These are phyloP conservation scores for Biscutella laevigata DNA, from an alignment of 441 rosid genomes.

Conservation along the genomic window DNA sequence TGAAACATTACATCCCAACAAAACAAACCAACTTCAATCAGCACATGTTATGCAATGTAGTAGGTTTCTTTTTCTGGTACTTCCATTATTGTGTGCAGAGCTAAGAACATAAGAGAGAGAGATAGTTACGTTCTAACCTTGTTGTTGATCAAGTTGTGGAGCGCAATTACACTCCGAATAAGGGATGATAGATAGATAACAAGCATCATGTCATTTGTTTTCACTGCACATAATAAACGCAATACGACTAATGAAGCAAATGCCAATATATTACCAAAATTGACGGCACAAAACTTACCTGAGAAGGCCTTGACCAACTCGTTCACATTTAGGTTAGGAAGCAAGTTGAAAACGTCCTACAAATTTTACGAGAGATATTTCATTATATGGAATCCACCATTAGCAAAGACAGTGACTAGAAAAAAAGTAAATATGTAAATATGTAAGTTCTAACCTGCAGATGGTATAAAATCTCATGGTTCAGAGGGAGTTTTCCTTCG, in stretches of 20 bases:
- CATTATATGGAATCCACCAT: neutral
- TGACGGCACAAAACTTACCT: conserved; percentile 28
- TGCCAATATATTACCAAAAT: neutral
- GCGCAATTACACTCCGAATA: conserved; percentile 51
- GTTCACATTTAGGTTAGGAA: conserved; percentile 64
- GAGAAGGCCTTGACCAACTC: conserved; percentile 77
- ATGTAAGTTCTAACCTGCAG: conserved; percentile 39
- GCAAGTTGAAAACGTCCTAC: conserved; percentile 74
- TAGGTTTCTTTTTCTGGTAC: no score
- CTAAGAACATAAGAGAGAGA: neutral
- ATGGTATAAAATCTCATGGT: conserved; percentile 65
- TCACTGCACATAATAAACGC: conserved; percentile 30
- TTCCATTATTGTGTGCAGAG: neutral
- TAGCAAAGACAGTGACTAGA: neutral
- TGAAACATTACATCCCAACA: conserved; percentile 25
- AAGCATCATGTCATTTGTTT: conserved; percentile 65
- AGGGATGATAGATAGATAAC: conserved; percentile 56
- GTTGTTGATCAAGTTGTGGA: conserved; percentile 59
- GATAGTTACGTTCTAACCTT: conserved; percentile 33
- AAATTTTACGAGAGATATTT: neutral
- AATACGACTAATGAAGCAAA: neutral
- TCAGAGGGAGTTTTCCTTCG: conserved; percentile 53
- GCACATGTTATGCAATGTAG: no score
- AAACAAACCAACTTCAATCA: neutral
- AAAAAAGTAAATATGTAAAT: no score